Percentiles rank a stretch among this genome's conserved stretches.
These are phyloP conservation scores for bread wheat (Triticum aestivum) DNA, from an alignment of 176 grass and related monocot species.

Conservation along the genomic window DNA sequence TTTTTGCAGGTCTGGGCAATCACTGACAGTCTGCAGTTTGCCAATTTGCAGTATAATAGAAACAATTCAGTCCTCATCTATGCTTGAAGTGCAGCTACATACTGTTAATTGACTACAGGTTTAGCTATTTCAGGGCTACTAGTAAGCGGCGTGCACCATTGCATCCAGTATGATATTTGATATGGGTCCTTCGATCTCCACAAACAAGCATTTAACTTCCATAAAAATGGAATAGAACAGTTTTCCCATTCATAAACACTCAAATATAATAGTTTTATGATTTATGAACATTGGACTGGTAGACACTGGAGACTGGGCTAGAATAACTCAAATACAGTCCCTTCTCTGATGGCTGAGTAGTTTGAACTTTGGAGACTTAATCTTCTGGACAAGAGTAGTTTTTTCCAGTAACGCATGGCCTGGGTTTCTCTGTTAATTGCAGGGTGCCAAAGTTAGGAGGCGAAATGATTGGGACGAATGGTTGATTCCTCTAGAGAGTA, in stretches of 20 bases:
- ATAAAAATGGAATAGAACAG: no score
- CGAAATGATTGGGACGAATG: no score
- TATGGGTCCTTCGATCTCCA: not conserved
- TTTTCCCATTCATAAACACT: no score
- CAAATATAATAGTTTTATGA: no score
- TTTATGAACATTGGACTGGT: not conserved
- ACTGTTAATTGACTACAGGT: not conserved
- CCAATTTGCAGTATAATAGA: constrained; percentile 32
- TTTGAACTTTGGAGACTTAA: not conserved
- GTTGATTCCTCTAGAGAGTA: no score
- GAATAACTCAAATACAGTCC: not conserved
- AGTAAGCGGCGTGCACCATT: not conserved
- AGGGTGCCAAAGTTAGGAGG: constrained; percentile 49
- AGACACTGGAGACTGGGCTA: no score
- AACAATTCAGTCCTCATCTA: constrained; percentile 38
- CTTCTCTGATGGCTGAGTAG: not conserved
- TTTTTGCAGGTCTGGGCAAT: constrained; percentile 48
- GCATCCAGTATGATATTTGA: no score
- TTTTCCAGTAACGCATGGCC: not conserved
- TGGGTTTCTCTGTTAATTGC: constrained; percentile 11
- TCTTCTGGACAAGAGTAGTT: not conserved
- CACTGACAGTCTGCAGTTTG: constrained; percentile 33
- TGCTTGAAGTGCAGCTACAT: constrained; percentile 58
- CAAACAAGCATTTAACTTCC: not conserved
- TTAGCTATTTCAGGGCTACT: not conserved